These are phyloP conservation scores for Herpetomonas samuelpessoai DNA, from an alignment of 208 protist genomes.

Conservation along the genomic window DNA sequence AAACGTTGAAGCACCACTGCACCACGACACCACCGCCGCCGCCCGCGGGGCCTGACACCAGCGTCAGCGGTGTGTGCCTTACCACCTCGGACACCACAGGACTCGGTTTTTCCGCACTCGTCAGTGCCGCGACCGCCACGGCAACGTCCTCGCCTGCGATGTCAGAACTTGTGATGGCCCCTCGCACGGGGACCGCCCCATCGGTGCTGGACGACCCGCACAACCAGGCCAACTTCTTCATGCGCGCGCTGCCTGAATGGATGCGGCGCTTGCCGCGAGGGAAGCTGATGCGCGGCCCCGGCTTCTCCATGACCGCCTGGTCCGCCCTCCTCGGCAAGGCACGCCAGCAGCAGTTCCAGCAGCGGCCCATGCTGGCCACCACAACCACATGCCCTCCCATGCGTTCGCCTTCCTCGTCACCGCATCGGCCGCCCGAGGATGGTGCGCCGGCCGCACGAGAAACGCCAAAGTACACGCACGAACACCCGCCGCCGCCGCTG, in stretches of 20 bases:
- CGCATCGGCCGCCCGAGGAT: too few species aligned
- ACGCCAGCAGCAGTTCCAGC: not conserved
- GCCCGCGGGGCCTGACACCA: not conserved
- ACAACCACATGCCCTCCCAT: too few species aligned
- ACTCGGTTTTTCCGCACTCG: not conserved
- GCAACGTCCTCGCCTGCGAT: not conserved
- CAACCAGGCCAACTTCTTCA: conserved; percentile 10
- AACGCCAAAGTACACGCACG: not conserved
- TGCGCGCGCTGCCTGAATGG: conserved; percentile 13
- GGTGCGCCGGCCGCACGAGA: not conserved
- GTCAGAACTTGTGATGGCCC: not conserved
- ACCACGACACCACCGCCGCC: not conserved
- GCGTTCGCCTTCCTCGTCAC: too few species aligned
- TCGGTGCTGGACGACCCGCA: not conserved
- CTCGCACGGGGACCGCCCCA: not conserved
- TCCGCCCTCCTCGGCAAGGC: conserved; percentile 6
- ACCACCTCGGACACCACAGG: not conserved
- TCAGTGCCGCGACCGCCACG: not conserved
- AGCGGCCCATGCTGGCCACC: not conserved
- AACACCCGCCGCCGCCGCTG: not conserved
- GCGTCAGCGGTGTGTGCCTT: not conserved
- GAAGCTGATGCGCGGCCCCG: conserved; percentile 10
- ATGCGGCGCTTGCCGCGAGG: conserved; percentile 16
- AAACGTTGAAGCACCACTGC: not conserved
- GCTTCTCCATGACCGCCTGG: conserved; percentile 43